phyloP scores from a whole-genome alignment of 495 filamentous ascomycete species.

The Podospora pseudocomata region DNA sequence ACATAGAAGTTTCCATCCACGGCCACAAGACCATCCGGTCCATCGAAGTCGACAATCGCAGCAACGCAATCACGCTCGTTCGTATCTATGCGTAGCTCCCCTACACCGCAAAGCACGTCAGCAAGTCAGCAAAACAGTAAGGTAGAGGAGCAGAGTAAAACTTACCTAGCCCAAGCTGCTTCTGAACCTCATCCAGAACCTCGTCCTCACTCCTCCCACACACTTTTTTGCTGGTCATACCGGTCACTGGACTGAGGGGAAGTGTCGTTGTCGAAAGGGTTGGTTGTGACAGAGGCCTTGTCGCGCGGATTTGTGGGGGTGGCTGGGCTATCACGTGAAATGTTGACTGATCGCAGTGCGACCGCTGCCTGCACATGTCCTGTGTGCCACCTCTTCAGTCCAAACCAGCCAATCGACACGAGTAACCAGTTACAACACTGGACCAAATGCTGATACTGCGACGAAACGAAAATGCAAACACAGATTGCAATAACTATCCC shows the following conservation, averaged over 20 bases:
- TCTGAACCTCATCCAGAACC: not conserved
- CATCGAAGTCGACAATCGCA: not conserved
- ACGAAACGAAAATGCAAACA: no score
- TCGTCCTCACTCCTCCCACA: not conserved
- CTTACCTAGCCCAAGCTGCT: not conserved
- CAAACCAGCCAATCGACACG: no score
- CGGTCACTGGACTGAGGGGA: not conserved
- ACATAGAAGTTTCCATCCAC: not conserved
- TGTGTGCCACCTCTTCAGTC: no score
- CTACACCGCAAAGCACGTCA: not conserved
- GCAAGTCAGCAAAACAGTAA: not conserved
- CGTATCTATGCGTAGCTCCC: not conserved
- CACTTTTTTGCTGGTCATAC: not conserved
- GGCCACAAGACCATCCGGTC: not conserved
- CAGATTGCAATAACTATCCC: no score
- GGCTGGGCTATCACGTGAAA: no score
- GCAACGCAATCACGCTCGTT: not conserved
- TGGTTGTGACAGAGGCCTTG: no score
- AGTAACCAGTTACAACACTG: no score
- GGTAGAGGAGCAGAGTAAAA: not conserved
- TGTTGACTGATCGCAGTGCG: no score
- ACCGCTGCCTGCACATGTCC: no score
- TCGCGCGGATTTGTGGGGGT: no score
- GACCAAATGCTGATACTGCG: no score
- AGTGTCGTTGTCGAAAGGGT: not conserved